These are phyloP conservation scores for Verticillium longisporum DNA, from an alignment of 2,329 filamentous ascomycete genomes.

Conservation along the genomic window DNA sequence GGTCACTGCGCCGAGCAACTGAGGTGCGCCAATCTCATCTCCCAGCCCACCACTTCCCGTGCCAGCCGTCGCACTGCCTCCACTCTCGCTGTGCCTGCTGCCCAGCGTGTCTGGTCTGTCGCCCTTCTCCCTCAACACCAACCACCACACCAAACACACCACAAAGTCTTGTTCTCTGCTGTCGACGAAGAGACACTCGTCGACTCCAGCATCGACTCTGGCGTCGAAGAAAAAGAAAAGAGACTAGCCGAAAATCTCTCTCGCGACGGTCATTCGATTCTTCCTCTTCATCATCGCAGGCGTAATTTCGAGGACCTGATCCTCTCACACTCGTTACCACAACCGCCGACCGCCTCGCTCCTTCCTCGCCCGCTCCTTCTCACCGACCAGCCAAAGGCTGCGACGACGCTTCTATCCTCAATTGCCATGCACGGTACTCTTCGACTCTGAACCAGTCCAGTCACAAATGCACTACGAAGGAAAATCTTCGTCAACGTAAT, in stretches of 20 bases:
- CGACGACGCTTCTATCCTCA: neutral
- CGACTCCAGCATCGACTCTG: neutral
- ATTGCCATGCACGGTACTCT: neutral
- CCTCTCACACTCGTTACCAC: neutral
- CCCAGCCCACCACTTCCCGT: slow-evolving; percentile 1
- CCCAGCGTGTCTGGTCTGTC: neutral
- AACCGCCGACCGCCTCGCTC: neutral
- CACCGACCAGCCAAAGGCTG: neutral
- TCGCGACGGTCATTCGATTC: neutral
- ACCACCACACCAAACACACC: neutral
- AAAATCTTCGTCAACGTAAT: neutral
- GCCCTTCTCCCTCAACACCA: neutral
- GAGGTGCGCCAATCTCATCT: slow-evolving; percentile 1
- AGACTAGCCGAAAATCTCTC: neutral
- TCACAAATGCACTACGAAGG: neutral
- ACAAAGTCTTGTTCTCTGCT: neutral
- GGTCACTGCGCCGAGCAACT: neutral
- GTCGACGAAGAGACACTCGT: neutral
- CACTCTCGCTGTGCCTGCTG: neutral
- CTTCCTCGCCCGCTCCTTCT: neutral
- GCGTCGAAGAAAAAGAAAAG: neutral
- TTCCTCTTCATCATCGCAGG: neutral
- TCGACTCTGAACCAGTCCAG: neutral
- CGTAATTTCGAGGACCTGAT: neutral
- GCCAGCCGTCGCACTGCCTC: neutral